Conservation (phyloP, 495 filamentous ascomycete species). For the Achaetomiella virescens region DNA sequence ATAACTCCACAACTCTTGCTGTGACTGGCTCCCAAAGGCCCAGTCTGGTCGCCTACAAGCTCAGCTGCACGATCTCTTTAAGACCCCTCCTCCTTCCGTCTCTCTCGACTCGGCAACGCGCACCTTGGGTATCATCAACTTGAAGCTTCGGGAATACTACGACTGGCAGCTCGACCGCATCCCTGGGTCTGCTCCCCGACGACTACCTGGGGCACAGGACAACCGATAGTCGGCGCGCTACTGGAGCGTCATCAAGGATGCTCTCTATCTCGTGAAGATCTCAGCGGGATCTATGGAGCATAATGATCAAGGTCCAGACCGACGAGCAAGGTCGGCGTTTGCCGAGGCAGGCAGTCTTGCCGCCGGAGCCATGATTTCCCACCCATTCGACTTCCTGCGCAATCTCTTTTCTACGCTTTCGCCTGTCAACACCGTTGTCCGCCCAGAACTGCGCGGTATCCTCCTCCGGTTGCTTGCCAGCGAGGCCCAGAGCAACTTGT, state of each 20-base stretch:
- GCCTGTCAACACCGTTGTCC: constrained; percentile 26
- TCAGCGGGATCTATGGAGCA: constrained; percentile 18
- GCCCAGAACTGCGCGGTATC: constrained; percentile 26
- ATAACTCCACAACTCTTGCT: not conserved
- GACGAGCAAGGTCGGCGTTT: constrained; percentile 25
- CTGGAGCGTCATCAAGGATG: constrained; percentile 28
- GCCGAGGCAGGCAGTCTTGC: constrained; percentile 23
- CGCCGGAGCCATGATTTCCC: constrained; percentile 24
- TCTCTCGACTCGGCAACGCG: constrained; percentile 18
- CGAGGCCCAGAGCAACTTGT: constrained; percentile 24
- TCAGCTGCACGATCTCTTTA: constrained; percentile 19
- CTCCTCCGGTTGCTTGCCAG: constrained; percentile 24
- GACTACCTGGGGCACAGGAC: constrained; percentile 22
- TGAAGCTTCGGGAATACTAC: constrained; percentile 25
- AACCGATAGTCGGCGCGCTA: constrained; percentile 22
- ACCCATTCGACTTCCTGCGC: constrained; percentile 31
- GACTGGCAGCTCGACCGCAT: constrained; percentile 29
- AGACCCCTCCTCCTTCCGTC: constrained; percentile 18
- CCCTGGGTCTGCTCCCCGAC: constrained; percentile 25
- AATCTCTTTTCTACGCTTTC: constrained; percentile 30
- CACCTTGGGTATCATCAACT: constrained; percentile 21
- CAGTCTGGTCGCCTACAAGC: constrained; percentile 17
- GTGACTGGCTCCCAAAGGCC: constrained; percentile 11
- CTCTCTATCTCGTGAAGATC: constrained; percentile 29
- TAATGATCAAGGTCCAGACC: constrained; percentile 14